Evolutionary conservation across 2,329 filamentous ascomycete species (phyloP).

Genomic region (Phaeosphaeria sp.): DNA sequence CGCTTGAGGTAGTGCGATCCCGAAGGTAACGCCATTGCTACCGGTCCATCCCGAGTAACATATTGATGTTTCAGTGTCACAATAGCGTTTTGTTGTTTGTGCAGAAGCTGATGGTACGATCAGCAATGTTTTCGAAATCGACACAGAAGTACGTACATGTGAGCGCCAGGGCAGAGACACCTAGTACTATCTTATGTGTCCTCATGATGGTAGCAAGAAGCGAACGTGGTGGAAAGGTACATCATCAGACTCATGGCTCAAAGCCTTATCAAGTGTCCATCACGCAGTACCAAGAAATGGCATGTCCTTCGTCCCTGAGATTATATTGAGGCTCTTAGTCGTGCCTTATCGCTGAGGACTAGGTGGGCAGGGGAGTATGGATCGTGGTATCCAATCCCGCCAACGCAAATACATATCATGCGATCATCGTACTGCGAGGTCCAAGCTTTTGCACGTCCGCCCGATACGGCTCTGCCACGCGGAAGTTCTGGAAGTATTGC

Average conservation of each 20-base stretch:
- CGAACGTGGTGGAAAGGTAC: not conserved
- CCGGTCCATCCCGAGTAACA: slow-evolving; percentile 54
- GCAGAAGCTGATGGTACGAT: slow-evolving; percentile 12
- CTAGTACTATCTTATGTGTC: slow-evolving; percentile 2
- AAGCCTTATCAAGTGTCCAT: slow-evolving; percentile 17
- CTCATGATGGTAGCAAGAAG: slow-evolving; percentile 18
- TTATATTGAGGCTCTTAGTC: slow-evolving; percentile 21
- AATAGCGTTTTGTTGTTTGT: slow-evolving; percentile 32
- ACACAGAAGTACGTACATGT: slow-evolving; percentile 15
- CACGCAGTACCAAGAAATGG: slow-evolving; percentile 8
- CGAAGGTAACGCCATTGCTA: slow-evolving; percentile 39
- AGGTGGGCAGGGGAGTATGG: slow-evolving; percentile 25
- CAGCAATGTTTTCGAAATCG: not conserved
- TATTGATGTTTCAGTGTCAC: slow-evolving; percentile 39
- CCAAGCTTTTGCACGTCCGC: slow-evolving; percentile 9
- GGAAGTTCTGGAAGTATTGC: slow-evolving; percentile 3
- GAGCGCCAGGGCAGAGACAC: slow-evolving; percentile 11
- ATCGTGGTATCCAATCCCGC: slow-evolving; percentile 23
- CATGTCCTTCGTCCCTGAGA: slow-evolving; percentile 9
- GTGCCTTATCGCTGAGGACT: slow-evolving; percentile 15
- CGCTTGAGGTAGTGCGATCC: slow-evolving; percentile 47
- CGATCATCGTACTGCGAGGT: slow-evolving; percentile 7
- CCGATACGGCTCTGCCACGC: slow-evolving; percentile 12
- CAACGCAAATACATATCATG: slow-evolving; percentile 22
- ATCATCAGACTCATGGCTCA: not conserved